These are phyloP conservation scores for Penicillium expansum DNA, from an alignment of 2,329 filamentous ascomycete species.

Conservation along the genomic window DNA sequence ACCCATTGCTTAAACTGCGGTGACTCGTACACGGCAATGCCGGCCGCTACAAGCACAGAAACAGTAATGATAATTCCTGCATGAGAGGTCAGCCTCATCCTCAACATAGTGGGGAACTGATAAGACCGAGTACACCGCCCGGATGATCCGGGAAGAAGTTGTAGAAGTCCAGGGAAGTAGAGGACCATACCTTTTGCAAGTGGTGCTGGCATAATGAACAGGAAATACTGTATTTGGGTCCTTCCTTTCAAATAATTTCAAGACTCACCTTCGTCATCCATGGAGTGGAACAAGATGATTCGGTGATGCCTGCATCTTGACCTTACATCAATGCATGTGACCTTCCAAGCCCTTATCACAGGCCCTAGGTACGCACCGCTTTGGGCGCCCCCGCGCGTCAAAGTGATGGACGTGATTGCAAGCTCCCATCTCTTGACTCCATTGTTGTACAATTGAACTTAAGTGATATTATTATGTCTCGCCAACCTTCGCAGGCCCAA, in stretches of 20 bases:
- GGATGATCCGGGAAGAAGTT: slow-evolving; percentile 8
- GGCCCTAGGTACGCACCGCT: slow-evolving; percentile 34
- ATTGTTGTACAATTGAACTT: background rate
- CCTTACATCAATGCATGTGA: slow-evolving; percentile 33
- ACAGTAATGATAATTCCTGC: slow-evolving; percentile 62
- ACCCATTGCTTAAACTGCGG: slow-evolving; percentile 63
- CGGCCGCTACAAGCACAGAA: slow-evolving; percentile 60
- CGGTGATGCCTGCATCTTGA: slow-evolving; percentile 18
- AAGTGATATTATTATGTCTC: slow-evolving; percentile 48
- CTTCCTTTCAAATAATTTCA: background rate
- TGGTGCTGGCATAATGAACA: slow-evolving; percentile 45
- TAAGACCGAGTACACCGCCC: slow-evolving; percentile 32
- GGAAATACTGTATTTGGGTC: background rate
- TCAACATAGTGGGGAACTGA: slow-evolving; percentile 21
- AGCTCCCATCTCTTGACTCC: background rate
- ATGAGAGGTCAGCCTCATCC: slow-evolving; percentile 19
- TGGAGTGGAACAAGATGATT: background rate
- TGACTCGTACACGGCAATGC: slow-evolving; percentile 62
- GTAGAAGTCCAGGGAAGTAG: slow-evolving; percentile 1
- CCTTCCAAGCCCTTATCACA: slow-evolving; percentile 31
- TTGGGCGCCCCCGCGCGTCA: slow-evolving; percentile 30
- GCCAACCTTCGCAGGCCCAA: slow-evolving; percentile 47
- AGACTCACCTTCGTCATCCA: background rate
- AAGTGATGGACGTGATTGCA: slow-evolving; percentile 14
- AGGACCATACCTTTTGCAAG: slow-evolving; percentile 47